Percentiles rank a stretch among this genome's conserved stretches.
phyloP scores from a whole-genome alignment of 1,284 basidiomycete genomes.

The Boletellus sp. region DNA sequence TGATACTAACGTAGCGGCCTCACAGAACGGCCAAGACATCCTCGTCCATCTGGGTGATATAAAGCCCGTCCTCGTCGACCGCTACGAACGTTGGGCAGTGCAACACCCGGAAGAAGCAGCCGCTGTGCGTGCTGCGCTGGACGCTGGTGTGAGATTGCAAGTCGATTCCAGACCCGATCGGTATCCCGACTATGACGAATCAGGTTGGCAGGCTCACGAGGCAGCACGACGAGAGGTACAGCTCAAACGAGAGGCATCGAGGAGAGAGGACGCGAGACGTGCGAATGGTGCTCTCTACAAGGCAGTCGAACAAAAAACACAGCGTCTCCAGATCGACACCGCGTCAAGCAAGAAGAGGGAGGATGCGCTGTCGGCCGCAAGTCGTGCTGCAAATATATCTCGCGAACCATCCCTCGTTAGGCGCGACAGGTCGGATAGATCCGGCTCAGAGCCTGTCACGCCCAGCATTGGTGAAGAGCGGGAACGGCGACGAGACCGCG shows the following conservation, averaged over 20 bases:
- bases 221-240: conserved; percentile 36
- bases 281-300: conserved; percentile 20
- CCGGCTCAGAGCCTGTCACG: conserved; percentile 25
- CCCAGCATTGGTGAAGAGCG: conserved; percentile 27
- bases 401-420: conserved; percentile 23
- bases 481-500: conserved; percentile 27
- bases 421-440: conserved; percentile 27
- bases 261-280: conserved; percentile 19
- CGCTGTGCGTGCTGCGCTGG: conserved; percentile 18
- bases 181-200: conserved; percentile 35
- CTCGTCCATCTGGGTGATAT: conserved; percentile 48
- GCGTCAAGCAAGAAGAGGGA: conserved; percentile 24
- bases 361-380: conserved; percentile 21
- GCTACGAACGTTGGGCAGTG: conserved; percentile 47
- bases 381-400: conserved; percentile 26
- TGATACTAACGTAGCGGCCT: conserved; percentile 22
- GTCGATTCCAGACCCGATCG: conserved; percentile 27
- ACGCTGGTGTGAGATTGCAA: conserved; percentile 20
- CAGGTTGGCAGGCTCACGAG: conserved; percentile 39
- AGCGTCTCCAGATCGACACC: conserved; percentile 29
- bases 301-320: conserved; percentile 23
- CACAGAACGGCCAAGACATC: conserved; percentile 68
- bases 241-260: conserved; percentile 25
- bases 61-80: conserved; percentile 48
- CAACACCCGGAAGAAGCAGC: conserved; percentile 35